phyloP scores from a whole-genome alignment of 2,329 filamentous ascomycete genomes.

The Neofusicoccum cordaticola region DNA sequence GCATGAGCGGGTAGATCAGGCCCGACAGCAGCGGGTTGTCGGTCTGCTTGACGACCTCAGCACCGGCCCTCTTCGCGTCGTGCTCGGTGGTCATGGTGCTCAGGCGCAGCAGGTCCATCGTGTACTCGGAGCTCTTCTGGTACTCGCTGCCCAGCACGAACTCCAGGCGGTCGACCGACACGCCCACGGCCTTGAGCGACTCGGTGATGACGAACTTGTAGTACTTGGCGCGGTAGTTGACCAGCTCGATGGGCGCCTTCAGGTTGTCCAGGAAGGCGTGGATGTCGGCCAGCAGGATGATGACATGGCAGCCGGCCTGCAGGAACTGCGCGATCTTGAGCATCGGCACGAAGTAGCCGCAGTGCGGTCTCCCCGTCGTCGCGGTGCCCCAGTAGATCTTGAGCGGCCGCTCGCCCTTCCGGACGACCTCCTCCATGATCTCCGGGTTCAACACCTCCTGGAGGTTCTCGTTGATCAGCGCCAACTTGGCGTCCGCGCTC shows the following conservation, averaged over 20 bases:
- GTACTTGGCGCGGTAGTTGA: constrained; percentile 78
- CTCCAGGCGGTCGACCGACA: constrained; percentile 72
- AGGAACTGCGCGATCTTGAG: constrained; percentile 90
- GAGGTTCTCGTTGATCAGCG: constrained; percentile 76
- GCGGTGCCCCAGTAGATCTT: constrained; percentile 88
- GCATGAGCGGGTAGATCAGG: constrained; percentile 80
- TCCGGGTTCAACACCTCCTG: constrained; percentile 81
- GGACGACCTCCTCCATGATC: constrained; percentile 70
- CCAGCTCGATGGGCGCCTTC: constrained; percentile 85
- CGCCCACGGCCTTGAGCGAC: constrained; percentile 72
- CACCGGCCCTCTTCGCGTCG: constrained; percentile 84
- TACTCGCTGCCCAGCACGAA: constrained; percentile 85
- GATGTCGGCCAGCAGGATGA: constrained; percentile 65
- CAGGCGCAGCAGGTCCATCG: constrained; percentile 84
- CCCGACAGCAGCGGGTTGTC: constrained; percentile 71
- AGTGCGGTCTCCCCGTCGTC: constrained; percentile 83
- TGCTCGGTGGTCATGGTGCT: constrained; percentile 69
- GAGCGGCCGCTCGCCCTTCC: constrained; percentile 66
- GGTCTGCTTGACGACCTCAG: constrained; percentile 92
- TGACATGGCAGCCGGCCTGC: constrained; percentile 77
- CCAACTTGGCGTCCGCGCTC: constrained; percentile 58
- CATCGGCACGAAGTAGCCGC: constrained; percentile 83
- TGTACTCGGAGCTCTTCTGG: constrained; percentile 67
- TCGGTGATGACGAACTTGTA: constrained; percentile 75
- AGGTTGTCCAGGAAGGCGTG: constrained; percentile 77